Percentiles rank a stretch among this genome's conserved stretches.
phyloP scores from a whole-genome alignment of 1,284 basidiomycete genomes.

The Leccinum cinnamomeum region DNA sequence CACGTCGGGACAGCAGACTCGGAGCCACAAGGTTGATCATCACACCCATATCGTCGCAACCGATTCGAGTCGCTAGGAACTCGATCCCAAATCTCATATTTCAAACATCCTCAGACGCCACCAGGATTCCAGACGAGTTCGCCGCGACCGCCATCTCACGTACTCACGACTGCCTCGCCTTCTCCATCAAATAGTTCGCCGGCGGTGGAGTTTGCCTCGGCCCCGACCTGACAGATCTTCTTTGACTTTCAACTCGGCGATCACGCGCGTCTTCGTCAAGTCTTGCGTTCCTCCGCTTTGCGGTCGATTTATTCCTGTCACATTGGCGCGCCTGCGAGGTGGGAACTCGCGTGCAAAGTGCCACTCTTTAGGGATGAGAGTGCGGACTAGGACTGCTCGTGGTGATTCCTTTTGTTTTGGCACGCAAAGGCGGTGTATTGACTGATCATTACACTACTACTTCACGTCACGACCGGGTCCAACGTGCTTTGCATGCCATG shows the following conservation, averaged over 20 bases:
- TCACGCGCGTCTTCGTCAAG: slow-evolving; percentile 3
- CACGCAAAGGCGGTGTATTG: background rate
- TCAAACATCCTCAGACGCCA: background rate
- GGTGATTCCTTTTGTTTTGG: background rate
- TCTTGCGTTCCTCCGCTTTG: slow-evolving; percentile 4
- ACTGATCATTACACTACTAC: background rate
- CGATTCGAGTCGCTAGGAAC: background rate
- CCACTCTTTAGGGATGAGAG: background rate
- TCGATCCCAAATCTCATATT: background rate
- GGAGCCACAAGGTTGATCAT: slow-evolving; percentile 11
- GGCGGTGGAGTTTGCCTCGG: slow-evolving; percentile 1
- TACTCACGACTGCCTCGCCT: background rate
- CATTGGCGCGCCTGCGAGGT: background rate
- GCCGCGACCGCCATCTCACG: background rate
- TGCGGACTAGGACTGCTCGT: background rate
- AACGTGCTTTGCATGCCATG: background rate
- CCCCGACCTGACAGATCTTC: background rate
- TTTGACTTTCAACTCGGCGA: slow-evolving; percentile 10
- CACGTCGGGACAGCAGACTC: background rate
- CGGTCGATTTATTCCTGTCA: background rate
- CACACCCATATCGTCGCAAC: background rate
- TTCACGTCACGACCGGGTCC: background rate
- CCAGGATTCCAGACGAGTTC: background rate
- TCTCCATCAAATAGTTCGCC: background rate
- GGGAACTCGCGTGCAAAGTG: background rate